phyloP scores from a whole-genome alignment of 2,329 filamentous ascomycete species.

The Penicillium sp. region DNA sequence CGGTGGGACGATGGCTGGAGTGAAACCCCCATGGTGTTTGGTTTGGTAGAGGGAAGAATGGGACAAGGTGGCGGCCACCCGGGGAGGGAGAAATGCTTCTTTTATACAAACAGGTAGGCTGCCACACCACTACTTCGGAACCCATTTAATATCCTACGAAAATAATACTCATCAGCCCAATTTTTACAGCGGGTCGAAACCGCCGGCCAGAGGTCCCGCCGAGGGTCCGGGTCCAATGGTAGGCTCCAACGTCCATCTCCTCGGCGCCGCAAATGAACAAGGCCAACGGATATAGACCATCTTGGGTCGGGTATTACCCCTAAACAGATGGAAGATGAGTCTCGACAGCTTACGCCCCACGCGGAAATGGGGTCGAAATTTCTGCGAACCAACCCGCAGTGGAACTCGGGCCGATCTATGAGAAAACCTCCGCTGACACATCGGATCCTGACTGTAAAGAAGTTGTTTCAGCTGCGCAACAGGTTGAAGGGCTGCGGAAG shows the following conservation, averaged over 20 bases:
- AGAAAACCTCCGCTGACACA: conserved; percentile 14
- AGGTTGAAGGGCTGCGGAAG: no score
- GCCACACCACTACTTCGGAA: neutral
- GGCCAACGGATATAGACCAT: no score
- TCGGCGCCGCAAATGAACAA: no score
- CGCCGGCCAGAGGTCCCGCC: neutral
- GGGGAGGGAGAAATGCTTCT: neutral
- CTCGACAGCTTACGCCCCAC: conserved; percentile 8
- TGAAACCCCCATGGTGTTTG: conserved; percentile 3
- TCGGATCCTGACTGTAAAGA: no score
- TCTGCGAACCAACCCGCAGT: conserved; percentile 11
- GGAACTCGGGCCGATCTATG: conserved; percentile 6
- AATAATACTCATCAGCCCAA: neutral
- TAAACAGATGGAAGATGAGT: neutral
- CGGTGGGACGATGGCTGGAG: conserved; percentile 6
- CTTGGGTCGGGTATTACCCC: neutral
- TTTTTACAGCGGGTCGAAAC: conserved; percentile 5
- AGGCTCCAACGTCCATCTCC: neutral
- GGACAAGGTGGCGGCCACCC: neutral
- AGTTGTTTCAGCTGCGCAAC: no score
- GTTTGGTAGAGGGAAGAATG: conserved; percentile 1
- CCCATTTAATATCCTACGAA: neutral
- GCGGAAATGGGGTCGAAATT: conserved; percentile 10
- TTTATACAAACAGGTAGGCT: neutral
- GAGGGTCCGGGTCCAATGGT: conserved; percentile 6